These are phyloP conservation scores for Helicocarpus griseus DNA, from an alignment of 2,329 filamentous ascomycete genomes.

Conservation along the genomic window DNA sequence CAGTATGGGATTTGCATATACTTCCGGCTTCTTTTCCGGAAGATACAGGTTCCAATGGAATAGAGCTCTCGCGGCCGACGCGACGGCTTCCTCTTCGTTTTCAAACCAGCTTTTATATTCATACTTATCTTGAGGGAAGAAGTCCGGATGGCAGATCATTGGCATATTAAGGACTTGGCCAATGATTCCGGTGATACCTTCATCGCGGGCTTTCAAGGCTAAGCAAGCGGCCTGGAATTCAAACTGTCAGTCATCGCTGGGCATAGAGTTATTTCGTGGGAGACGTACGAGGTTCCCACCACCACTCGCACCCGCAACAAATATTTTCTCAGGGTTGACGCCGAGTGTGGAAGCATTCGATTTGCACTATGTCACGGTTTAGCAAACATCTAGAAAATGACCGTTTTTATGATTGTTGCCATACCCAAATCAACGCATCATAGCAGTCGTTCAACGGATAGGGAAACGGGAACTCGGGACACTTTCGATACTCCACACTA, in stretches of 20 bases:
- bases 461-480: neutral
- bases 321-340: neutral
- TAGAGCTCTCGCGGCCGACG: neutral
- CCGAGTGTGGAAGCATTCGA: neutral
- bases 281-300: neutral
- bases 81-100: neutral
- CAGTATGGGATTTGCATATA: slow-evolving; percentile 1
- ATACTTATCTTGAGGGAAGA: slow-evolving; percentile 1
- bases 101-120: neutral
- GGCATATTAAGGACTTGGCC: slow-evolving; percentile 5
- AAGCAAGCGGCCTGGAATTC: neutral
- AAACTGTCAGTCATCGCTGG: neutral
- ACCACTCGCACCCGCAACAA: neutral
- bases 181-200: neutral
- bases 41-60: slow-evolving; percentile 1
- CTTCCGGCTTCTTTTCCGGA: slow-evolving; percentile 1
- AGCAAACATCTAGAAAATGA: neutral
- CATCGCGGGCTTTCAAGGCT: slow-evolving; percentile 1
- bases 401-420: neutral
- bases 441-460: slow-evolving; percentile 1
- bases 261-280: neutral
- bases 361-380: neutral
- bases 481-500: slow-evolving; percentile 4
- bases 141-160: slow-evolving; percentile 3
- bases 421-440: slow-evolving; percentile 3